Base-by-base conservation (phyloP, 1,284 basidiomycete genomes). In the Amylostereum chailletii region DNA sequence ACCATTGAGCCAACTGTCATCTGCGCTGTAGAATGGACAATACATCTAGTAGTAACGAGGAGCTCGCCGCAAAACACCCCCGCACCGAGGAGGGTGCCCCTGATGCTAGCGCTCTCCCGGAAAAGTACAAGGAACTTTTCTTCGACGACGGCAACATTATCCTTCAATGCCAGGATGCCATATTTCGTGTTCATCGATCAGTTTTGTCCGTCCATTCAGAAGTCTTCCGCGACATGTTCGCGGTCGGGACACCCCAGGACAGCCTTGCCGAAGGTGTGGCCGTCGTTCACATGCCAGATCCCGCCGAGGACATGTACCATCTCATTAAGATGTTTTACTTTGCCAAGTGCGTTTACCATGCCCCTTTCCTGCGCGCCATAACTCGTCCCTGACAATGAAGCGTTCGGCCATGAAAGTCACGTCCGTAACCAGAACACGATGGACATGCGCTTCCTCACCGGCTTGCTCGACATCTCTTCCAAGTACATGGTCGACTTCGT, bases 151-250 rank as follows among this genome's bases (percentile, higher is more conserved):
- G 47, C 8, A 42, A 34, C 11, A 26, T 48, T 8, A 39, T 48
- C 30, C 32, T 48, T 26, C 1, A 9, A 11, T 48, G 47, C 27
- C 40, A 29, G 19, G 7, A 27, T 2, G 31, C 41, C 5, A 32
- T 8, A 5, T 48, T 34, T 9, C 47, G 47, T 29, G 40, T 48
- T 34, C 47, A 48, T 36, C 40, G 26, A 5, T 31, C 27, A 9
- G 6, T 48, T 27, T 26, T 48, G 4, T 10, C 40, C 30, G 9
- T 19, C 5, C 47, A 48, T 37, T 42, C 47, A 4, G 5, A 10
- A 30, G 40, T 48, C n/a, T 48, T 43, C 38, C 39, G 39, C 3
- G 39, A 42, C 32, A 48, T 48, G 40, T 42, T 42, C 40, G 32
- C 30, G 6, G 40, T 42, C 32, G 42, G n/a, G 4, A 43, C 42